These are phyloP conservation scores for Clausena lansium DNA, from an alignment of 345 rosid genomes.

Conservation along the genomic window DNA sequence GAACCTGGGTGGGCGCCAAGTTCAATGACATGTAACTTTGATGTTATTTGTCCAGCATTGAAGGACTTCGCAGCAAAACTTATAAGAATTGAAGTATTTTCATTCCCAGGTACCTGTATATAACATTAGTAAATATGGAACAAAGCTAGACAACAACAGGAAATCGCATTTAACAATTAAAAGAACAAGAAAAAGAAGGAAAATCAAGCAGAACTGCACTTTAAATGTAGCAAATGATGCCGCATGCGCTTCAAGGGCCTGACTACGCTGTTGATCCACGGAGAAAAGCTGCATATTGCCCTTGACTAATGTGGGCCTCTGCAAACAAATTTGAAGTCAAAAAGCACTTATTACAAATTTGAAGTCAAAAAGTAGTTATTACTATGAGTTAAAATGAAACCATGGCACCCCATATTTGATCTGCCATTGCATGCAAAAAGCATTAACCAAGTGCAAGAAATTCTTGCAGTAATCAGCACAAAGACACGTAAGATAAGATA, in stretches of 20 bases:
- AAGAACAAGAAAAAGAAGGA: no score
- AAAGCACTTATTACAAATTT: neutral
- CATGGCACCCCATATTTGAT: constrained; percentile 1
- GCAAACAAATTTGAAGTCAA: constrained; percentile 15
- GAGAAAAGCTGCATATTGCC: constrained; percentile 96
- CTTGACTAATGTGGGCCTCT: constrained; percentile 89
- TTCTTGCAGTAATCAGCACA: neutral
- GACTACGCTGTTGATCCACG: constrained; percentile 96
- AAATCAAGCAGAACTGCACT: constrained; percentile 31
- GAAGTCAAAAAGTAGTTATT: no score
- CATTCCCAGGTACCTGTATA: constrained; percentile 88
- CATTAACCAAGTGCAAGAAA: neutral
- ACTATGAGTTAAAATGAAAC: neutral
- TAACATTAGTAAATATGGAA: no score
- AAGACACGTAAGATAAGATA: neutral
- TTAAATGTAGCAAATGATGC: constrained; percentile 91
- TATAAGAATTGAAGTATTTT: constrained; percentile 84
- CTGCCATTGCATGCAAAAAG: neutral
- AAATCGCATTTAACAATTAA: no score
- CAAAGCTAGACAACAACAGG: no score
- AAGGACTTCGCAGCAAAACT: constrained; percentile 84
- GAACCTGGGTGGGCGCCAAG: constrained; percentile 99
- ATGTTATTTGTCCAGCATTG: constrained; percentile 87
- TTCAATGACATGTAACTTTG: constrained; percentile 93
- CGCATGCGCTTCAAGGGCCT: constrained; percentile 99